Evolutionary conservation across 2,329 filamentous ascomycete genomes (phyloP).

Genomic region (Colletotrichum sp.): DNA sequence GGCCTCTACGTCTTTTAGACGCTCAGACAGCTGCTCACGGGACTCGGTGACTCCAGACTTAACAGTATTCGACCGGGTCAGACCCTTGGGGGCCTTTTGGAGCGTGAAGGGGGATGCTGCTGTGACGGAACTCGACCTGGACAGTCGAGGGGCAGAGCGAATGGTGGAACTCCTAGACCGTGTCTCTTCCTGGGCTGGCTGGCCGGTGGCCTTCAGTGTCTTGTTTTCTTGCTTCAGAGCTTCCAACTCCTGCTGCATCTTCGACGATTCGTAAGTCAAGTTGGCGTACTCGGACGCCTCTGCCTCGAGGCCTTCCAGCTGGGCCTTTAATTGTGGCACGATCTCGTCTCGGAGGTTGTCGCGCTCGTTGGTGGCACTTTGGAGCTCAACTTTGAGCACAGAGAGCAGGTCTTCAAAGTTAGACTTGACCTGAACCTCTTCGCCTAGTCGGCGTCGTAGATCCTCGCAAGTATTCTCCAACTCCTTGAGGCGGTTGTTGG

Average conservation of each 20-base stretch:
- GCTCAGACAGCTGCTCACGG: constrained; percentile 74
- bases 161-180: constrained; percentile 28
- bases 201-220: constrained; percentile 53
- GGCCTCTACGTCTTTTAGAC: constrained; percentile 89
- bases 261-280: constrained; percentile 78
- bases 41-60: constrained; percentile 55
- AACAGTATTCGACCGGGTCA: constrained; percentile 66
- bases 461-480: constrained; percentile 84
- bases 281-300: constrained; percentile 76
- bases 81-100: constrained; percentile 39
- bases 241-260: constrained; percentile 86
- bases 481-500: constrained; percentile 70
- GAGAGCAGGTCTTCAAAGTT: constrained; percentile 93
- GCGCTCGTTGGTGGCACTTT: constrained; percentile 83
- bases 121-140: constrained; percentile 72
- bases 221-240: constrained; percentile 71
- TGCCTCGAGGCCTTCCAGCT: constrained; percentile 78
- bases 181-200: constrained; percentile 4
- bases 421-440: constrained; percentile 86
- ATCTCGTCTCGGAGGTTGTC: constrained; percentile 92
- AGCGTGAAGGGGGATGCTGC: constrained; percentile 49
- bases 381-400: constrained; percentile 82
- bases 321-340: constrained; percentile 77
- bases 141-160: constrained; percentile 38
- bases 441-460: constrained; percentile 77